Evolutionary conservation across 2,329 filamentous ascomycete genomes (phyloP), one percentile per base, ranked within the genome.

Genomic region (Penicillium sp.): DNA sequence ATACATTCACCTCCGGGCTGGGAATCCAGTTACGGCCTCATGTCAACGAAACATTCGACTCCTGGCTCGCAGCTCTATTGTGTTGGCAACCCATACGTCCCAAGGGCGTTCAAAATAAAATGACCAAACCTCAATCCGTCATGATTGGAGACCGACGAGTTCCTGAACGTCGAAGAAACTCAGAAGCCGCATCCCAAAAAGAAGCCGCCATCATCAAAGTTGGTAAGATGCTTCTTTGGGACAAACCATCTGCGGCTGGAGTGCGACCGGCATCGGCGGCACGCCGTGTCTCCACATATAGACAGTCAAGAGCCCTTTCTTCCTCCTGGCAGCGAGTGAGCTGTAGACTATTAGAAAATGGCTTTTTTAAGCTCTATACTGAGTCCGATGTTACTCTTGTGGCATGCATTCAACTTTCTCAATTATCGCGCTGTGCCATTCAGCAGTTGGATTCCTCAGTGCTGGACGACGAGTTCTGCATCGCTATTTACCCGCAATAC

Each of bases 401-500:
- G 16, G 90, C 90, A 27, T 85, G 92, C 47, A 89, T 98, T 52
- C 92, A 96, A 67, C 81, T 99, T 5, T 91, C 92, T 13, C 91
- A 96, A 67, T 81, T 99, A 8, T 95, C 92, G 19, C 86, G 95
- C 53, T 95, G 90, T 72, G 92, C 93, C 9, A 88, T 99, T 52
- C 95, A 99, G 73, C 87, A 93, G 66, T 81, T 99, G 51, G 92
- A 98, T 73, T 86, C 87, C 52, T 96, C 93, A 5, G 93, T 99
- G 9, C 77, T 99, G 43, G 92, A 96, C 62, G 91, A 95, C 72
- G 92, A 97, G 58, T 95, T 91, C 70, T 98, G 93, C 77, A 90
- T 99, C 62, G 93, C 91, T 52, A 93, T 99, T 47, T 97, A 97
- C 69, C 93, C 95, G 16, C 93, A 93, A 61, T 98, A 99, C 75